Evolutionary conservation across 179 eudicot species (phyloP).

Genomic region (Silene vulgaris): DNA sequence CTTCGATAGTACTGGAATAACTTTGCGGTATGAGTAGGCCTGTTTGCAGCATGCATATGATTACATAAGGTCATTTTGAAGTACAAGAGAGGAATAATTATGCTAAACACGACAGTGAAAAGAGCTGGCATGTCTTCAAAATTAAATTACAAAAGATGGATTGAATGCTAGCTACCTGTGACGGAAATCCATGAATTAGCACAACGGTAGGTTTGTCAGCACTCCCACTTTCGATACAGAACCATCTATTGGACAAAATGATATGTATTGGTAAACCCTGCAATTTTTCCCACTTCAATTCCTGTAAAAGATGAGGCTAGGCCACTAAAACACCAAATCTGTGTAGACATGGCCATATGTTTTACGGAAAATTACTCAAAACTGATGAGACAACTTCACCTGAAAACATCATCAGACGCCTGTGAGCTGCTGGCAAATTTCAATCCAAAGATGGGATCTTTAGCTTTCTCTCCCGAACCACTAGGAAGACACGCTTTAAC

Average conservation of each 20-base stretch:
- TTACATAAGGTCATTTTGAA: constrained; percentile 21
- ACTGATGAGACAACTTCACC: constrained; percentile 43
- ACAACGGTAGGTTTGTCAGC: constrained; percentile 60
- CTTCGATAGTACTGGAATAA: constrained; percentile 70
- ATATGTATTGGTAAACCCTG: constrained; percentile 62
- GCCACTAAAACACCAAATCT: constrained; percentile 18
- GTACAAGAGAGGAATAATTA: background rate
- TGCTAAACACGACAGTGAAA: background rate
- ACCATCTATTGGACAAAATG: constrained; percentile 89
- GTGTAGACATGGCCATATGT: constrained; percentile 14
- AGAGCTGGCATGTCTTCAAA: background rate
- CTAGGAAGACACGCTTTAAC: constrained; percentile 73
- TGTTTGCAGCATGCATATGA: constrained; percentile 38
- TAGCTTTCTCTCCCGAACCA: constrained; percentile 79
- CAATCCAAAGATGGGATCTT: constrained; percentile 95
- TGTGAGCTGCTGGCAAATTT: constrained; percentile 83
- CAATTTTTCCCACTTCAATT: constrained; percentile 66
- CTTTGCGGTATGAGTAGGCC: constrained; percentile 98
- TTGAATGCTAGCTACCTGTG: constrained; percentile 46
- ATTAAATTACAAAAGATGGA: background rate
- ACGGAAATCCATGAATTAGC: constrained; percentile 93
- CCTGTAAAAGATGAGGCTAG: constrained; percentile 40
- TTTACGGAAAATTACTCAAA: background rate
- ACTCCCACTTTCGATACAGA: constrained; percentile 88
- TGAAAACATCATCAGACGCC: constrained; percentile 72